phyloP scores from a whole-genome alignment of 2,329 filamentous ascomycete species.

The Capronia epimyces region DNA sequence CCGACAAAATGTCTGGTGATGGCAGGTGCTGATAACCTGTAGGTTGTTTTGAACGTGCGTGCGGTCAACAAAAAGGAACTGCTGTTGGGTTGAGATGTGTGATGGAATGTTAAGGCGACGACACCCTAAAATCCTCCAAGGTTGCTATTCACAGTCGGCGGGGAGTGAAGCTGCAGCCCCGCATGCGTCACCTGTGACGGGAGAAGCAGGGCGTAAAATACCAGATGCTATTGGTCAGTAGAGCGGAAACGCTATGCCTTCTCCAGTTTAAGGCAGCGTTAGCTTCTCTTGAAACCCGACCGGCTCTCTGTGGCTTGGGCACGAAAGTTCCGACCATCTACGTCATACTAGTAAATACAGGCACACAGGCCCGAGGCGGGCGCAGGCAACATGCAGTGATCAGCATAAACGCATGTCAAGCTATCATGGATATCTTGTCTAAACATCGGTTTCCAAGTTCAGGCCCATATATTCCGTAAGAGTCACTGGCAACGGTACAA shows the following conservation, averaged over 20 bases:
- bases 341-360: neutral
- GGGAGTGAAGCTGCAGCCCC: neutral
- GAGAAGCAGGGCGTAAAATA: neutral
- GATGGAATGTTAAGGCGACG: constrained; percentile 1
- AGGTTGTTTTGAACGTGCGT: neutral
- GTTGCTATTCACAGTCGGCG: neutral
- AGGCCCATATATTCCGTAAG: no score
- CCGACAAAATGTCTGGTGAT: neutral
- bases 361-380: no score
- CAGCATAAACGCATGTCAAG: no score
- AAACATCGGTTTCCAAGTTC: no score
- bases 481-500: no score
- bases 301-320: neutral
- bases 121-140: neutral
- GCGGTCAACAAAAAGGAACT: constrained; percentile 1
- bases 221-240: neutral
- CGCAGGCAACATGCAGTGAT: no score
- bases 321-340: neutral
- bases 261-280: neutral
- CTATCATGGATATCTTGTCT: no score
- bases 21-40: neutral
- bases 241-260: neutral
- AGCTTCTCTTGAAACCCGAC: neutral
- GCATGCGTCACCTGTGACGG: neutral
- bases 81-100: neutral